A percentile compares a stretch with the other conserved stretches of the same genome.
Evolutionary conservation across 164 flowering plant genomes (phyloP).

Genomic region (Nelumbo lutea): DNA sequence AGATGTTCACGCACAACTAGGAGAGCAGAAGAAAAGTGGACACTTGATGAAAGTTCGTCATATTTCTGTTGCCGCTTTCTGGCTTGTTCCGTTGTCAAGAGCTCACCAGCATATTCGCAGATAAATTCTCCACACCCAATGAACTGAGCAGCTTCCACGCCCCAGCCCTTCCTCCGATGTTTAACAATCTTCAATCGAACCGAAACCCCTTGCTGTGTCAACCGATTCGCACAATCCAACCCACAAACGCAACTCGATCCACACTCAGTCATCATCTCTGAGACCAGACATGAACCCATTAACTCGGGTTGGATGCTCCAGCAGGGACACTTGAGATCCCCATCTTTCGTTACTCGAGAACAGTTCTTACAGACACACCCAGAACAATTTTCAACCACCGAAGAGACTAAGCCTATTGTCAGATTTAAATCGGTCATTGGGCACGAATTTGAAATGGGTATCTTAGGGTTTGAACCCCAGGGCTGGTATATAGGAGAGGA

Average conservation of each 20-base stretch:
- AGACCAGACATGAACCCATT: conserved; percentile 14
- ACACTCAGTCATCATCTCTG: conserved; percentile 48
- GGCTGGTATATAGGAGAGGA: conserved; percentile 26
- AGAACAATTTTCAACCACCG: conserved; percentile 12
- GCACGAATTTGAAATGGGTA: conserved; percentile 1
- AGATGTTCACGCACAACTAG: conserved; percentile 90
- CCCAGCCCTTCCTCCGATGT: conserved; percentile 69
- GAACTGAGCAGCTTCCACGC: conserved; percentile 59
- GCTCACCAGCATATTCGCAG: conserved; percentile 94
- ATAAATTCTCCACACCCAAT: conserved; percentile 51
- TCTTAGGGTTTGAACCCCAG: conserved; percentile 46
- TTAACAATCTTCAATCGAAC: conserved; percentile 56
- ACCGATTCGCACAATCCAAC: conserved; percentile 51
- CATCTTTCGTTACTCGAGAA: conserved; percentile 15
- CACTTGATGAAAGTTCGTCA: conserved; percentile 40
- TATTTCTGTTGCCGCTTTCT: conserved; percentile 60
- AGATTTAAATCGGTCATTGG: not conserved
- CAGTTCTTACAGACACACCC: conserved; percentile 56
- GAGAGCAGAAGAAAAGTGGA: conserved; percentile 59
- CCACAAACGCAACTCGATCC: conserved; percentile 68
- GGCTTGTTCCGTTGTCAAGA: conserved; percentile 74
- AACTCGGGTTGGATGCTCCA: conserved; percentile 5
- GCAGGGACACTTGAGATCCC: conserved; percentile 38
- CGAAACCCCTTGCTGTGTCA: conserved; percentile 57
- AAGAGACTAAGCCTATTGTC: conserved; percentile 7